Evolutionary conservation across 306 rosid species (phyloP).

Genomic region (Prinsepia uniflora): DNA sequence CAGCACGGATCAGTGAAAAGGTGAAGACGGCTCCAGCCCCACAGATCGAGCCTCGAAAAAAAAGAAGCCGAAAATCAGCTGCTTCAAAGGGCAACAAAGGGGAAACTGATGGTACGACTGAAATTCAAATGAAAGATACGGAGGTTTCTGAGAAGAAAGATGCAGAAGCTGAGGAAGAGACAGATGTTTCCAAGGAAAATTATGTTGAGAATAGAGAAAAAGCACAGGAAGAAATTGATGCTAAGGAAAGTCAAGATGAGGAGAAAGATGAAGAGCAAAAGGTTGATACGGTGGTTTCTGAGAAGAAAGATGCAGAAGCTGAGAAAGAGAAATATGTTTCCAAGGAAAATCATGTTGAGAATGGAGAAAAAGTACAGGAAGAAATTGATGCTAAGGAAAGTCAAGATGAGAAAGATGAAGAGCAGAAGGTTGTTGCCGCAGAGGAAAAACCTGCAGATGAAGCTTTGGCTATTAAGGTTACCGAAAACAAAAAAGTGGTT

Average conservation of each 20-base stretch:
- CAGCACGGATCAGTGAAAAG: constrained; percentile 80
- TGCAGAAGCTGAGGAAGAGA: constrained; percentile 19
- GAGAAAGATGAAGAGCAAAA: constrained; percentile 24
- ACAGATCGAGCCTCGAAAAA: constrained; percentile 55
- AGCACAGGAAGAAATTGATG: constrained; percentile 12
- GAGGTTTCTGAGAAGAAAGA: constrained; percentile 33
- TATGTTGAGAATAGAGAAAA: constrained; percentile 38
- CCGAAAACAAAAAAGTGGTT: constrained; percentile 25
- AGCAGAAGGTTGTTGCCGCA: constrained; percentile 14
- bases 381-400: constrained; percentile 33
- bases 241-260: background rate
- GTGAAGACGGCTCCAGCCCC: constrained; percentile 58
- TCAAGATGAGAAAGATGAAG: constrained; percentile 20
- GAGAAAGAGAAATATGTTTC: constrained; percentile 19
- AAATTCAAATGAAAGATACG: constrained; percentile 30
- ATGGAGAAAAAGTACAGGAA: constrained; percentile 31
- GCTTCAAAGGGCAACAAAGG: constrained; percentile 53
- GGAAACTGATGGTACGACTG: constrained; percentile 36
- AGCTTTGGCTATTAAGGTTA: constrained; percentile 16
- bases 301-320: constrained; percentile 27
- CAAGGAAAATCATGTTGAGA: constrained; percentile 26
- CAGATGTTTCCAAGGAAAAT: constrained; percentile 19
- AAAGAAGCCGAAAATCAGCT: constrained; percentile 62
- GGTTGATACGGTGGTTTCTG: constrained; percentile 32
- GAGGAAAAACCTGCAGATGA: constrained; percentile 32